These are phyloP conservation scores for Pythium graminicola DNA, from an alignment of 352 stramenopile species.

Conservation along the genomic window DNA sequence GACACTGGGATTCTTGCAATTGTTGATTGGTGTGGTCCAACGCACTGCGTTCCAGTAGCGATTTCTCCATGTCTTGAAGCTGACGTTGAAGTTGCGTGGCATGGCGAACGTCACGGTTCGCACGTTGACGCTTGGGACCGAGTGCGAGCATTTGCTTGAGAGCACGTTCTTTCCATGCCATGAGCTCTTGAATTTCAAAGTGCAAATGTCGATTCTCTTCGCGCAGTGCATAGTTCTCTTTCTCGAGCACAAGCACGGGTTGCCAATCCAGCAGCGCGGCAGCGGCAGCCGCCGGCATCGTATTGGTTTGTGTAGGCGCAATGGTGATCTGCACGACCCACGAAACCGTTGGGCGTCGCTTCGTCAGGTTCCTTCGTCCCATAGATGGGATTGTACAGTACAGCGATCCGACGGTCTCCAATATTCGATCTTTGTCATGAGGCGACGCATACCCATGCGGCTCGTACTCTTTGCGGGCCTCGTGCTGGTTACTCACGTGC, in stretches of 20 bases:
- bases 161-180: constrained; percentile 61
- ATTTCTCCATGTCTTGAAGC: constrained; percentile 45
- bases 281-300: constrained; percentile 24
- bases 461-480: neutral
- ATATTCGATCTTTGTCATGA: neutral
- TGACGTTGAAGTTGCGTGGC: constrained; percentile 49
- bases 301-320: neutral
- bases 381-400: too few species aligned
- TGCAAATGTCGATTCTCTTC: constrained; percentile 47
- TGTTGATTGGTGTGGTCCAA: constrained; percentile 37
- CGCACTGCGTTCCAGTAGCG: constrained; percentile 42
- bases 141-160: constrained; percentile 54
- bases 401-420: neutral
- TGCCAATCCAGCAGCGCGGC: constrained; percentile 46
- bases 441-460: neutral
- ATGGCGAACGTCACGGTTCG: constrained; percentile 39
- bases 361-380: neutral
- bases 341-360: neutral
- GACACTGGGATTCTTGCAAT: constrained; percentile 30
- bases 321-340: neutral
- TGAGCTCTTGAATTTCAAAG: constrained; percentile 44
- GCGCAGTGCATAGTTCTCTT: constrained; percentile 58
- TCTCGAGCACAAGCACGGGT: constrained; percentile 50
- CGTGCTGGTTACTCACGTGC: constrained; percentile 1
- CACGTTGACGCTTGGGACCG: constrained; percentile 41